These are phyloP conservation scores for Penicillium chermesinum DNA, from an alignment of 495 filamentous ascomycete genomes.

Conservation along the genomic window DNA sequence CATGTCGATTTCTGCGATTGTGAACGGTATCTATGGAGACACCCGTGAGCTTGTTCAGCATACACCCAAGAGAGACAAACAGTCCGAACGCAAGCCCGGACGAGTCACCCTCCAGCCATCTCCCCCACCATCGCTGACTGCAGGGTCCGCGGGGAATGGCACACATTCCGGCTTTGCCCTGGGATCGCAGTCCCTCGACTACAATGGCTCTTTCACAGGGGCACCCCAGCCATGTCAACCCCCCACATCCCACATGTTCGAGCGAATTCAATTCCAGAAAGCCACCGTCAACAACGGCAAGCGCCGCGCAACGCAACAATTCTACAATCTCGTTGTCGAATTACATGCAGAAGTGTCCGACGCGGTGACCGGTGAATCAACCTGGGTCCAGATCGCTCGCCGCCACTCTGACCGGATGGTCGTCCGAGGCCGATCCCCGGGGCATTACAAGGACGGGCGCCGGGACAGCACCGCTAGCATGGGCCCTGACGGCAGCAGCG, in stretches of 20 bases:
- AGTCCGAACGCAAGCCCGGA: constrained; percentile 72
- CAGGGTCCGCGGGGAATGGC: constrained; percentile 20
- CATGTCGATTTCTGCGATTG: constrained; percentile 81
- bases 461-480: constrained; percentile 66
- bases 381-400: constrained; percentile 73
- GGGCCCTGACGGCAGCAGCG: constrained; percentile 58
- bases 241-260: constrained; percentile 61
- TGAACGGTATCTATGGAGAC: constrained; percentile 73
- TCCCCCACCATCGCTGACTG: constrained; percentile 45
- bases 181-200: constrained; percentile 38
- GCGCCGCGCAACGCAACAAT: constrained; percentile 84
- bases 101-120: constrained; percentile 65
- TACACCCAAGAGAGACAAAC: constrained; percentile 92
- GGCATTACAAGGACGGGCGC: constrained; percentile 85
- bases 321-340: constrained; percentile 88
- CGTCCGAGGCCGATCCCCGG: constrained; percentile 86
- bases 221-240: constrained; percentile 34
- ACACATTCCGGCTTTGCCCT: constrained; percentile 27
- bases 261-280: constrained; percentile 93
- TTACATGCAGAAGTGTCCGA: constrained; percentile 70
- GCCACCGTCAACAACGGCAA: constrained; percentile 97
- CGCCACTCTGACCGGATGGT: constrained; percentile 82
- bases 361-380: constrained; percentile 29
- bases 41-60: constrained; percentile 86
- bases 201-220: constrained; percentile 31